A percentile compares a stretch with the other conserved stretches of the same genome.
Conservation (phyloP, 2,329 filamentous ascomycete genomes). For the Magnaporthiopsis poae region DNA sequence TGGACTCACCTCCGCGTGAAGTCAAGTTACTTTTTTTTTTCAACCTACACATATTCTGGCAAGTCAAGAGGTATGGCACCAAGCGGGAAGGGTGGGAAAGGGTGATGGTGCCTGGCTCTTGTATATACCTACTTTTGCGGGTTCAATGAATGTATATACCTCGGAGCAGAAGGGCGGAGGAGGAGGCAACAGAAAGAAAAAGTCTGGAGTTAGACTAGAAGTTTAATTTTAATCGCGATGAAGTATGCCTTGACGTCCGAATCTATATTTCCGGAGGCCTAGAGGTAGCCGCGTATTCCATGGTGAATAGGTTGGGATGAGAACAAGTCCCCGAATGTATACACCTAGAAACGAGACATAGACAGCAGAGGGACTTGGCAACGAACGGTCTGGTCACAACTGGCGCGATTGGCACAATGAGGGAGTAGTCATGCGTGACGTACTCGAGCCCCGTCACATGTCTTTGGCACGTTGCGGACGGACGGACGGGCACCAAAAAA, state of each 20-base stretch:
- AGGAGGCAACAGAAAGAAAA: background rate
- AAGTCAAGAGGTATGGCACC: background rate
- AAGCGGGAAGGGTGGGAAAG: background rate
- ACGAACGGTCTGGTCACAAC: too few relatives aligned
- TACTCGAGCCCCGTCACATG: too few relatives aligned
- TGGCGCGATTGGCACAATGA: too few relatives aligned
- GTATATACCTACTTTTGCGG: background rate
- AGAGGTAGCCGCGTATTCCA: too few relatives aligned
- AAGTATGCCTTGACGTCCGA: background rate
- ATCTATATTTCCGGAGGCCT: too few relatives aligned
- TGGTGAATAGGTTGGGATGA: too few relatives aligned
- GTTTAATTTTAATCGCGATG: background rate
- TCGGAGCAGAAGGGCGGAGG: background rate
- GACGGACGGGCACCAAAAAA: too few relatives aligned
- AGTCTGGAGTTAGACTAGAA: background rate
- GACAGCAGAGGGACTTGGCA: too few relatives aligned
- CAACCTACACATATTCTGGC: background rate
- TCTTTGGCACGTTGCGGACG: too few relatives aligned
- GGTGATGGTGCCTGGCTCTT: background rate
- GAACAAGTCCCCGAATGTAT: too few relatives aligned
- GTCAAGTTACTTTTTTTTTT: background rate
- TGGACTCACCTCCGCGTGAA: background rate
- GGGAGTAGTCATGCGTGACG: too few relatives aligned
- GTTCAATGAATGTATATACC: conserved; percentile 1
- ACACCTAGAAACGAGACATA: too few relatives aligned